Base-by-base conservation (phyloP, 1,139 yeast species). In the Komagataea norvegica region DNA sequence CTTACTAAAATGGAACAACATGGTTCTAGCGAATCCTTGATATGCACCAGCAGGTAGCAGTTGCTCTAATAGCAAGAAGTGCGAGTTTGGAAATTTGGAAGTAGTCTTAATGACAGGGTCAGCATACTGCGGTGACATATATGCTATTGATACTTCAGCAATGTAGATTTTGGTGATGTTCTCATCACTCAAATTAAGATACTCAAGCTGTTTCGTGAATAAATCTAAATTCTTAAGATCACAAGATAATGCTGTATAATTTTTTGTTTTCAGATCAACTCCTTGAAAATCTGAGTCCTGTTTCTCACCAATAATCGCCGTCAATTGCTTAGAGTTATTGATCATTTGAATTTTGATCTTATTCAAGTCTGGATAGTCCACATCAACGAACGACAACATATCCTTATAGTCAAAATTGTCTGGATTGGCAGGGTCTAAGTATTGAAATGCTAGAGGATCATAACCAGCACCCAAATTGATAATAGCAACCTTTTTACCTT, bases 141-240 rank as follows among this genome's bases (percentile, higher is more conserved):
- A 85, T 0, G 93, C 89, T 40, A 85, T 61, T 0, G 94, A 83
- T 3, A 85, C 94, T 55, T 85, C 95, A 1, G 94, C 93, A 29
- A 86, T 70, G 50, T 82, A 85, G 9, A 83, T 67, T 36, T 72
- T 74, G 6, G 73, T 56, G 3, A 71, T 55, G 17, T 62, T 50
- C 2, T 56, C 53, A 29, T 57, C 51, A 17, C 52, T 31, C 14
- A 57, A 32, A n/a, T 47, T 34, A n/a, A 46, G 22, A 16, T 39
- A 33, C 3, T 42, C 40, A 33, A 80, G 45, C 34, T 68, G 64
- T 7, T 55, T 45, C 31, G 63, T 51, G 48, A 77, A 80, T 8
- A 61, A 51, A 0, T 51, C 52, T 5, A 64, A 51, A 44, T 80
- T 62, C 42, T 82, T 77, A 45, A 85, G 62, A 54, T 85, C 84